A percentile compares a stretch with the other conserved stretches of the same genome.
Evolutionary conservation across 371 early-diverging fungal species (phyloP).

Genomic region (Rhizopus delemar): DNA sequence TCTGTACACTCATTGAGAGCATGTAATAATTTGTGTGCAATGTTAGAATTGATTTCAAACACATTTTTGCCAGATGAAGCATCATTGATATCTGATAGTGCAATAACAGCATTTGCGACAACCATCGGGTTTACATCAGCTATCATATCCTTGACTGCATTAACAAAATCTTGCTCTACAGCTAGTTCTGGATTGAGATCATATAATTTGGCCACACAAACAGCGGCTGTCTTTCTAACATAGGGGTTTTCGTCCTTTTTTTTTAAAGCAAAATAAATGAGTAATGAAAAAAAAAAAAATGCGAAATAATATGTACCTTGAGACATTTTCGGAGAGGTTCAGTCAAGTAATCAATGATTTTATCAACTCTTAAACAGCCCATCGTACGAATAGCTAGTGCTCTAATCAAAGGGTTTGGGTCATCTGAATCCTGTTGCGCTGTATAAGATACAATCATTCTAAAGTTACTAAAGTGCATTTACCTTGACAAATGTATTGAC

Average conservation of each 20-base stretch:
- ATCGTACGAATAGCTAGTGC: constrained; percentile 96
- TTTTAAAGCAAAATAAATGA: background rate
- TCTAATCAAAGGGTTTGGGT: constrained; percentile 90
- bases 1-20: constrained; percentile 97
- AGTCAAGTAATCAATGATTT: constrained; percentile 82
- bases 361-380: constrained; percentile 94
- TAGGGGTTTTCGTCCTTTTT: constrained; percentile 28
- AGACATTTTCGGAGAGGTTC: constrained; percentile 89
- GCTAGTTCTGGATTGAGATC: constrained; percentile 75
- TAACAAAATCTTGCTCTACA: constrained; percentile 83
- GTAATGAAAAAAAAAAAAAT: background rate
- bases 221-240: constrained; percentile 30
- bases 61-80: constrained; percentile 74
- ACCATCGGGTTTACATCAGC: constrained; percentile 94
- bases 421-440: constrained; percentile 85
- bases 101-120: constrained; percentile 95
- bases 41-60: constrained; percentile 76
- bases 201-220: constrained; percentile 81
- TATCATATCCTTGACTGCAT: constrained; percentile 83
- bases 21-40: constrained; percentile 86
- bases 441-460: background rate
- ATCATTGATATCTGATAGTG: constrained; percentile 92
- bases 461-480: constrained; percentile 4
- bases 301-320: constrained; percentile 18
- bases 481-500: constrained; percentile 97